Conservation (phyloP, 73 alveolate genomes). For the Paramecium pentaurelia region DNA sequence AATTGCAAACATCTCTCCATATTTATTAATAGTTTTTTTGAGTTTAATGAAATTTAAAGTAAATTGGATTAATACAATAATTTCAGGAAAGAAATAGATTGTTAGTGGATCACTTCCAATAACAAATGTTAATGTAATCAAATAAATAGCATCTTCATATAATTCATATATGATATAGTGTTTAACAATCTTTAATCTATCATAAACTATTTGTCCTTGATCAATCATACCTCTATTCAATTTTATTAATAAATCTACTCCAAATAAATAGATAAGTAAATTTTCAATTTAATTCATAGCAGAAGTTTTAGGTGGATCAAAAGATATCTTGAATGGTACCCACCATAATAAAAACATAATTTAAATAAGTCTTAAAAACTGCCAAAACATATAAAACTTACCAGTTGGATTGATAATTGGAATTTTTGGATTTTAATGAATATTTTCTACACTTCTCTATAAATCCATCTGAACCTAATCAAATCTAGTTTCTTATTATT, state of each 20-base stretch:
- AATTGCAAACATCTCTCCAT: neutral
- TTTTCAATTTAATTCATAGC: neutral
- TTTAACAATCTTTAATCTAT: neutral
- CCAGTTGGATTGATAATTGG: neutral
- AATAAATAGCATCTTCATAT: neutral
- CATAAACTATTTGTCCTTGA: neutral
- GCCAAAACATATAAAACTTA: neutral
- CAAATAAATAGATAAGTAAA: neutral
- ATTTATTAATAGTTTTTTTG: neutral
- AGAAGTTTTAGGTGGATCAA: neutral
- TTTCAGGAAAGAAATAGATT: neutral
- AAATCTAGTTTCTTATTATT: neutral
- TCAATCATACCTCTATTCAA: neutral
- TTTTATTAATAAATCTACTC: neutral
- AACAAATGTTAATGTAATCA: neutral
- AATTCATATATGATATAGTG: neutral
- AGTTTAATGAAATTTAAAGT: neutral
- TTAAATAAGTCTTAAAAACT: neutral
- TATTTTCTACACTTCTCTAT: neutral
- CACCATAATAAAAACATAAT: neutral
- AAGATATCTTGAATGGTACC: constrained; percentile 24
- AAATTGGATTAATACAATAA: neutral
- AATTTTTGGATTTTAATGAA: neutral
- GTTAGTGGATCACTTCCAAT: neutral
- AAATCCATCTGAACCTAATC: neutral